Base-by-base conservation (phyloP, 2,329 filamentous ascomycete species). In the Phyllosticta citriasiana region DNA sequence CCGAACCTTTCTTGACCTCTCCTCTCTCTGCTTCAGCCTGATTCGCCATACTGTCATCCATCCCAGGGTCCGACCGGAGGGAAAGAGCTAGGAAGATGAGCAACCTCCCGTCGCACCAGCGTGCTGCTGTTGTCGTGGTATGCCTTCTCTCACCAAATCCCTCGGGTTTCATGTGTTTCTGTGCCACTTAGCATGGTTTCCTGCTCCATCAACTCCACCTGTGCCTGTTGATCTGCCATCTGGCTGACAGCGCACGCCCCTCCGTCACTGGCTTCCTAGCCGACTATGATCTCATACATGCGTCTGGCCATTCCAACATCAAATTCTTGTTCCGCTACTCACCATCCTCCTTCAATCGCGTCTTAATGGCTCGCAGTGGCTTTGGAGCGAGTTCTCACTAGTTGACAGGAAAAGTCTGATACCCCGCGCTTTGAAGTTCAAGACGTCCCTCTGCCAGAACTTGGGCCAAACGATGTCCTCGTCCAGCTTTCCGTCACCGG, bases 401-500 rank as follows among this genome's bases (percentile, higher is more conserved):
- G 10, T 4, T 24, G 14, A n/a, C 40, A 60, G 58, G 50, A 60
- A 55, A 35, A 79, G 66, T 79, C 79, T 1, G 77, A 78, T 0
- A 69, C 80, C 63, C 81, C 81, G 63, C 67, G 68, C n/a, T 71
- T 81, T 47, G 74, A 78, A 59, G 76, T 81, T 4, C 73, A 77
- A 65, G 72, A 74, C 59, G 73, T 82, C 3, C 73, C 74, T 2
- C 78, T 81, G 0, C 79, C 79, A 6, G 73, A 77, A 56, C 76
- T 76, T 55, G 77, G 78, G 9, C 78, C 79, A 9, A 75, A 83
- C 57, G 82, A 85, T 62, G 72, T 85, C 24, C 74, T 85, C 5
- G 75, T 85, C 66, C 80, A 78, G 59, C 73, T 85, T 57, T 84
- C 84, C 62, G 77, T 76, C 33, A 85, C 82, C 1, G 83, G 83